Conservation (phyloP, 495 filamentous ascomycete genomes). For the Lophiostoma macrostomum region DNA sequence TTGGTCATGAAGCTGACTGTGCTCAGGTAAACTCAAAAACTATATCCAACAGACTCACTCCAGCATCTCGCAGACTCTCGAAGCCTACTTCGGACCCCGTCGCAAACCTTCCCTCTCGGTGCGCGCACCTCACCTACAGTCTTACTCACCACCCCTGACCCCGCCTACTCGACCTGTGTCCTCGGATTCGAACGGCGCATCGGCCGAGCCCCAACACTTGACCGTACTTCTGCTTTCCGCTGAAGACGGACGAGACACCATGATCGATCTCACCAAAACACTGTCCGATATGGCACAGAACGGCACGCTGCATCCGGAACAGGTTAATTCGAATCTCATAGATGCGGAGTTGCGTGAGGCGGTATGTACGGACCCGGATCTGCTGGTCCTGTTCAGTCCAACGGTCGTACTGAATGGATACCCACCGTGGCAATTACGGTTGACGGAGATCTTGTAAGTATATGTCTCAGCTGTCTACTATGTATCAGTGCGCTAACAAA, state of each 20-base stretch:
- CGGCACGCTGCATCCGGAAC: constrained; percentile 69
- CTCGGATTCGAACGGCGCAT: constrained; percentile 23
- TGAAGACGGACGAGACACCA: constrained; percentile 84
- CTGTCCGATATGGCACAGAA: constrained; percentile 91
- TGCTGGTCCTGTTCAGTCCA: constrained; percentile 81
- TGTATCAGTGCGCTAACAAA: neutral
- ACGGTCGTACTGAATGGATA: constrained; percentile 82
- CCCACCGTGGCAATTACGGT: constrained; percentile 90
- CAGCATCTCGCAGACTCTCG: constrained; percentile 67
- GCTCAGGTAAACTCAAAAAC: constrained; percentile 77
- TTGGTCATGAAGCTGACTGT: constrained; percentile 14
- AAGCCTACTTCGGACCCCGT: constrained; percentile 81
- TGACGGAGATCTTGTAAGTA: constrained; percentile 81
- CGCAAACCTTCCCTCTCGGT: constrained; percentile 60
- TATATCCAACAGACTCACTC: constrained; percentile 75
- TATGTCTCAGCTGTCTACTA: neutral
- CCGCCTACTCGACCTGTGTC: constrained; percentile 31
- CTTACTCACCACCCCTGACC: constrained; percentile 46
- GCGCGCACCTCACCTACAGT: constrained; percentile 68
- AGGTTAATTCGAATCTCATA: constrained; percentile 83
- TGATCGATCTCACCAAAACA: constrained; percentile 94
- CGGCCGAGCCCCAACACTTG: constrained; percentile 48
- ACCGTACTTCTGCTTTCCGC: constrained; percentile 83
- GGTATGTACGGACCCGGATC: constrained; percentile 79
- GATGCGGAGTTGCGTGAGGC: constrained; percentile 78